phyloP scores from a whole-genome alignment of 1,284 basidiomycete genomes.

The Pyrrhoderma noxium region DNA sequence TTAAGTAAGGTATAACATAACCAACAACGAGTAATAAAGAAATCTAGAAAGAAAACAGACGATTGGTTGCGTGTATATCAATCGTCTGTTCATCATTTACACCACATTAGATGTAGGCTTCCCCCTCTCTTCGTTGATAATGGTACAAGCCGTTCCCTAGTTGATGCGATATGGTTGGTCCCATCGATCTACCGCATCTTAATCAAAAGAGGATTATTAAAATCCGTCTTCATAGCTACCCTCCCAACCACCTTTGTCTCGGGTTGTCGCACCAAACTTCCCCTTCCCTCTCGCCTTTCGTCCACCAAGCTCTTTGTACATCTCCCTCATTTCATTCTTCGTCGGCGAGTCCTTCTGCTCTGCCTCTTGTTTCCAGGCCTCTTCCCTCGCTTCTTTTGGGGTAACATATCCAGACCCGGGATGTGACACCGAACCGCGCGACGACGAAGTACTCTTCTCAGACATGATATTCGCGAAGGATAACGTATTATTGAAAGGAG shows the following conservation, averaged over 20 bases:
- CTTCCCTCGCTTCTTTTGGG: constrained; percentile 68
- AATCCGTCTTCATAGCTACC: constrained; percentile 19
- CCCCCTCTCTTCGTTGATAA: too few species aligned
- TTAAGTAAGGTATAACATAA: too few species aligned
- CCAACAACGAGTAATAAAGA: too few species aligned
- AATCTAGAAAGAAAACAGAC: too few species aligned
- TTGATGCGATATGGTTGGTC: too few species aligned
- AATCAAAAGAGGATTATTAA: not conserved
- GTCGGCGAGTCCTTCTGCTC: constrained; percentile 48
- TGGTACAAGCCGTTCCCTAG: too few species aligned
- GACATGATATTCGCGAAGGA: constrained; percentile 16
- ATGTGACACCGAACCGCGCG: constrained; percentile 40
- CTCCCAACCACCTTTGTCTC: constrained; percentile 66
- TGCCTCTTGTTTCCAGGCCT: constrained; percentile 59
- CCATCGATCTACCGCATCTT: too few species aligned
- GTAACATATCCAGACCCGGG: constrained; percentile 68
- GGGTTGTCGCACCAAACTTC: constrained; percentile 55
- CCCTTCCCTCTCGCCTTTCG: constrained; percentile 61
- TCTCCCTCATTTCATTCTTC: constrained; percentile 78
- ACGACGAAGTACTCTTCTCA: constrained; percentile 27
- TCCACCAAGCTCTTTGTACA: constrained; percentile 84
- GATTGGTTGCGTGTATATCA: too few species aligned
- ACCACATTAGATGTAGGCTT: too few species aligned
- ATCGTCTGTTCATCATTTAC: too few species aligned
- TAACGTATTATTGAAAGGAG: constrained; percentile 26